phyloP scores from a whole-genome alignment of 1,284 basidiomycete genomes.

The Ustanciosporium gigantosporum region DNA sequence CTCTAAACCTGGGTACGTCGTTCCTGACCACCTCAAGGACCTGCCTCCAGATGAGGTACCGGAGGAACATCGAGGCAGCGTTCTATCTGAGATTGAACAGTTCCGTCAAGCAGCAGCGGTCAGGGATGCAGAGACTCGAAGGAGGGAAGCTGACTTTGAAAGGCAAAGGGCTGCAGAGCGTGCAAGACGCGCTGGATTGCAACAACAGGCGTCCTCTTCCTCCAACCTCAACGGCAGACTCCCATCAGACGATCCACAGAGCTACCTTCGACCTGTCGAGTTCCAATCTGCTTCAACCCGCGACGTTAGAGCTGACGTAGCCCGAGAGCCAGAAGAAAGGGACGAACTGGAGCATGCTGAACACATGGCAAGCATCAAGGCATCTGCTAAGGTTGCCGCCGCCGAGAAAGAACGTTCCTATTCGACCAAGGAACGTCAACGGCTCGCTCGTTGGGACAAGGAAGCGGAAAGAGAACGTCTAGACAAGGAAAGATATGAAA shows the following conservation, averaged over 20 bases:
- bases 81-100: conserved; percentile 90
- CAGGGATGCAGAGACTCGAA: conserved; percentile 51
- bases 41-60: conserved; percentile 91
- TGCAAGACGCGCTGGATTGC: conserved; percentile 16
- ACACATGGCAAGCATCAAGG: conserved; percentile 26
- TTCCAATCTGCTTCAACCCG: conserved; percentile 32
- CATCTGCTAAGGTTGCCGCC: conserved; percentile 29
- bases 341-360: conserved; percentile 33
- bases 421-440: conserved; percentile 26
- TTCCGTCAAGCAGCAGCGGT: conserved; percentile 63
- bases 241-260: conserved; percentile 26
- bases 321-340: conserved; percentile 38
- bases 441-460: conserved; percentile 50
- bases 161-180: conserved; percentile 35
- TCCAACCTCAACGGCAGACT: conserved; percentile 9
- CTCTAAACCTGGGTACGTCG: conserved; percentile 64
- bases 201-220: conserved; percentile 5
- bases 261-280: conserved; percentile 34
- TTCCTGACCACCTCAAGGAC: conserved; percentile 91
- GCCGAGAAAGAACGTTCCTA: conserved; percentile 40
- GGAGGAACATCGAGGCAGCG: conserved; percentile 88
- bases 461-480: conserved; percentile 17
- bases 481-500: conserved; percentile 22
- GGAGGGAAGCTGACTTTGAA: conserved; percentile 52
- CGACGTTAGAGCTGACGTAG: conserved; percentile 7